Base-by-base conservation (phyloP, 768 basidiomycete genomes). In the Hypholoma fasciculare region DNA sequence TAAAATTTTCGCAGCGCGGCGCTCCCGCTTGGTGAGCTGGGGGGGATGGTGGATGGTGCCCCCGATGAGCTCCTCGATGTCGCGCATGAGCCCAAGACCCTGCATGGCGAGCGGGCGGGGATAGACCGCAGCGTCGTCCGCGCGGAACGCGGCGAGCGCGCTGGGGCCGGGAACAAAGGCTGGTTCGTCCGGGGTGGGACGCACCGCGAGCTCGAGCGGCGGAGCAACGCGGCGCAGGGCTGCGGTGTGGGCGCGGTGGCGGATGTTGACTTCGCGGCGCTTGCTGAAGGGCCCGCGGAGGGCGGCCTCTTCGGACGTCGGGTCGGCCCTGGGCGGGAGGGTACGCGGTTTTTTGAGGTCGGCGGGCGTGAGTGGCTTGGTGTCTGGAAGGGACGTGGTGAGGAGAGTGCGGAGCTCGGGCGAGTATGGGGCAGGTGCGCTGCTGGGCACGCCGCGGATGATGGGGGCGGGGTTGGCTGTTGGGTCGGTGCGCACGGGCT, bases 201-300 rank as follows among this genome's bases (percentile, higher is more conserved):
- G 44, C 17, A 39, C 17, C 14, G 52, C 52, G 36, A 62, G 48
- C 61, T 85, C 76, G n/a, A 92, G 68, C 26, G 92, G 90, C 23
- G 86, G 85, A 3, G 72, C 65, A 20, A 87, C 71, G 62, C 84
- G 87, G 63, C 76, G 80, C 61, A 76, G 76, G 66, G 90, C 82
- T 9, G 60, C 63, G 14, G 68, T 72, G 70, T 85, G 91, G 65
- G 78, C 89, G 19, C 84, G 82, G 84, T 87, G 83, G 19, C 84
- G 84, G 47, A 86, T 77, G 70, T 94, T 94, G 49, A 85, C 78
- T 68, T 91, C 83, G 44, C 90, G 82, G 37, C 91, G 83, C 66
- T 83, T 89, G 75, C 88, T 89, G 43, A 92, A 74, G 9, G 78
- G 82, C 2, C 90, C 90, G 36, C 89, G 72, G 3, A 88, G 63